Base-by-base conservation (phyloP, 83 land plant genomes). In the Diphasiastrum complanatum region DNA sequence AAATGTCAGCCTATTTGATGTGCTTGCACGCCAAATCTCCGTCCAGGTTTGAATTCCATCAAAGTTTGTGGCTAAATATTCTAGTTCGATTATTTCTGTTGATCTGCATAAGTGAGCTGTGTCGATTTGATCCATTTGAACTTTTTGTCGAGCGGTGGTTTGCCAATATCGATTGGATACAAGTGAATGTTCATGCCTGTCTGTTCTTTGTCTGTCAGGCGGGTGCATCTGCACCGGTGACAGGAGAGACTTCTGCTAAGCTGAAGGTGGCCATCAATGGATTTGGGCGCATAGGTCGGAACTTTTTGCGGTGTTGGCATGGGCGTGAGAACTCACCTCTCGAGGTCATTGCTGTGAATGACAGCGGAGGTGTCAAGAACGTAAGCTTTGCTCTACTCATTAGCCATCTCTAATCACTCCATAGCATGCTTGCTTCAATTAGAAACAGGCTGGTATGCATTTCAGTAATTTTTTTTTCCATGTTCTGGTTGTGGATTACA, bases 271-370 rank as follows among this genome's bases (percentile, higher is more conserved):
- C 91, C 16, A 83, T 85, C 72, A 85, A 89, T 60, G 91, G 91
- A 18, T 89, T 85, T 30, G 87, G 96, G 41, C 82, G 96, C 34
- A 89, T 89, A 64, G 96, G 96, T 1, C 70, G 96, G 60, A 89
- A 85, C 83, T 85, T 89, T 66, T 77, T 89, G 20, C 75, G 96
- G 14, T 85, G 96, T 76, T 89, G 91, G 91, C 91, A 89, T 41
- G 91, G 91, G 57, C 71, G 96, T 37, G 73, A 83, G 34, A 72
- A 89, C 56, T 89, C 96, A 16, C 96, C 96, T 14, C 85, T 85
- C 8, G 96, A 89, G 5, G 96, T 89, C 19, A 31, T 89, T 47
- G 88, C 82, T 11, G 85, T 89, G 58, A 89, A 89, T 48, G 96
- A 89, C 83, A 89, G 85, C 46, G 96, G 87, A 10, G 91, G 91